phyloP scores from a whole-genome alignment of 257 asterid species.

The Penstemon davidsonii region DNA sequence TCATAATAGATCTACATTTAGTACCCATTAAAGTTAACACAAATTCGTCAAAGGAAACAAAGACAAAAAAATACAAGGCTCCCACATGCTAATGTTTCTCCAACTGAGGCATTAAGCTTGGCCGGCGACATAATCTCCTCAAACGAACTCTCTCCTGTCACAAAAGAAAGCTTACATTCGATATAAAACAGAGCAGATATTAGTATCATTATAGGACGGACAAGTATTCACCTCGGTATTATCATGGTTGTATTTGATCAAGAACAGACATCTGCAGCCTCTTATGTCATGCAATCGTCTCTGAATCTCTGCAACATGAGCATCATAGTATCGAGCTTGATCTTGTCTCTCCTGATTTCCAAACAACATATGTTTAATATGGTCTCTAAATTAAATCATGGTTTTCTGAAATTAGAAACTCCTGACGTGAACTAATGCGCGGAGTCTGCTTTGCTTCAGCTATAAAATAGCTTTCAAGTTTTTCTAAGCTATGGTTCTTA shows the following conservation, averaged over 20 bases:
- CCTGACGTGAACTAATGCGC: no score
- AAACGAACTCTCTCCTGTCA: conserved; percentile 75
- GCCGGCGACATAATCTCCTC: conserved; percentile 81
- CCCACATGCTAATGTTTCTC: conserved; percentile 18
- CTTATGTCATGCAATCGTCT: conserved; percentile 85
- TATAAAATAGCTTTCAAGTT: no score
- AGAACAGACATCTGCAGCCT: conserved; percentile 95
- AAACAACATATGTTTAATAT: conserved; percentile 10
- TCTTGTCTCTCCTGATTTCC: conserved; percentile 62
- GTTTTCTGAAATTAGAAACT: not conserved
- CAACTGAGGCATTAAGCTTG: conserved; percentile 36
- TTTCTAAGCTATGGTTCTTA: no score
- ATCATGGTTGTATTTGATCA: conserved; percentile 67
- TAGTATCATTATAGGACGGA: not conserved
- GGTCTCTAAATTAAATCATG: conserved; percentile 1
- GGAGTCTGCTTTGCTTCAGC: no score
- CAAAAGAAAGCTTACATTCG: conserved; percentile 1
- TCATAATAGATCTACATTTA: conserved; percentile 1
- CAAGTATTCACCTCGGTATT: conserved; percentile 50
- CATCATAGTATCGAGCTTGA: conserved; percentile 78
- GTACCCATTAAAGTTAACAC: not conserved
- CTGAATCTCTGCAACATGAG: conserved; percentile 61
- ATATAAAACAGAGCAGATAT: not conserved
- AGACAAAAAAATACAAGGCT: not conserved
- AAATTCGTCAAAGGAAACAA: not conserved